Conservation (phyloP, 1,139 yeast species). For the Sugiyamaella pinicola region DNA sequence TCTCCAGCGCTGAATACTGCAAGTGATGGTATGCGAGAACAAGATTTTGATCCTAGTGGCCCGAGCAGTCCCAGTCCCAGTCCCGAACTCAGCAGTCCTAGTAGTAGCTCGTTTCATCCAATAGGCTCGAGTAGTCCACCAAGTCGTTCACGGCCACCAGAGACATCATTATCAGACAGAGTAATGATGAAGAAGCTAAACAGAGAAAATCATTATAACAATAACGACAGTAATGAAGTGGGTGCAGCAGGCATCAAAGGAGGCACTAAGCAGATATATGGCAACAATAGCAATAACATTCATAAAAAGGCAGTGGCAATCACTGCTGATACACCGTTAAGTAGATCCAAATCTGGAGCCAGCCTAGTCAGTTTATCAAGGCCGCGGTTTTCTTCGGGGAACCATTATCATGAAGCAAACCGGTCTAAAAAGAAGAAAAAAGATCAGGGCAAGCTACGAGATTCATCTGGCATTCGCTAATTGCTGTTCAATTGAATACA, state of each 20-base stretch:
- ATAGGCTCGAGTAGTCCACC: not conserved
- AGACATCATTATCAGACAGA: no score
- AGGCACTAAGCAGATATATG: not conserved
- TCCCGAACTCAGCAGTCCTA: no score
- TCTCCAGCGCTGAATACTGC: not conserved
- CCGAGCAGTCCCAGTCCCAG: no score
- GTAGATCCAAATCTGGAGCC: slow-evolving; percentile 9
- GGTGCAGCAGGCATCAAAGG: not conserved
- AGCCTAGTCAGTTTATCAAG: slow-evolving; percentile 5
- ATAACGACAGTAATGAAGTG: not conserved
- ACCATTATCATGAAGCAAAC: not conserved
- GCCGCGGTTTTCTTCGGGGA: not conserved
- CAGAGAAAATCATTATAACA: not conserved
- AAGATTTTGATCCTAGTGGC: no score
- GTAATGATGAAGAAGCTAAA: no score
- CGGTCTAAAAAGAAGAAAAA: not conserved
- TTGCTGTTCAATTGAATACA: slow-evolving; percentile 30
- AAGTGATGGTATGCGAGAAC: no score
- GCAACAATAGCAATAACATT: not conserved
- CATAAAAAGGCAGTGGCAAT: slow-evolving; percentile 3
- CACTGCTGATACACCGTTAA: slow-evolving; percentile 3
- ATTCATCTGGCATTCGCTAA: slow-evolving; percentile 5
- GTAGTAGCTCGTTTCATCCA: no score
- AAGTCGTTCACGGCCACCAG: no score
- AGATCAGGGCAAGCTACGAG: not conserved